Conservation (phyloP, 2,329 filamentous ascomycete species). For the Claviceps sorghi region DNA sequence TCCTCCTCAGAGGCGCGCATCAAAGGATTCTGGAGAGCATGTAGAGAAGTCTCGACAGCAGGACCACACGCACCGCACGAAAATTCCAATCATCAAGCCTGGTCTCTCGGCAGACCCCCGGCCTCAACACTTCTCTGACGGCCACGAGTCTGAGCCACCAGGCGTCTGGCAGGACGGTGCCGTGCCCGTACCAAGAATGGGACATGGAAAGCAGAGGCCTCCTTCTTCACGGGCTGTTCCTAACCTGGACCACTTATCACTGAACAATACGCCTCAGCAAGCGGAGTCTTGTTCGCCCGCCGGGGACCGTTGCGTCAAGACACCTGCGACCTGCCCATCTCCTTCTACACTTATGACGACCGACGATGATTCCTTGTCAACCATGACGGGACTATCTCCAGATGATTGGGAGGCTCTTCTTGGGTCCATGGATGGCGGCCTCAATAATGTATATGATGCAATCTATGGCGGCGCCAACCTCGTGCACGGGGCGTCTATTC, state of each 20-base stretch:
- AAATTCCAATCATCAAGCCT: conserved; percentile 28
- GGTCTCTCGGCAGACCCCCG: conserved; percentile 26
- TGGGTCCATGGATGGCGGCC: conserved; percentile 63
- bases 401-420: conserved; percentile 74
- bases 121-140: conserved; percentile 36
- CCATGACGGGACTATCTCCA: conserved; percentile 36
- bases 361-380: conserved; percentile 10
- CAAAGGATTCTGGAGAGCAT: conserved; percentile 24
- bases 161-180: conserved; percentile 29
- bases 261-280: conserved; percentile 30
- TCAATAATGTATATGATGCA: conserved; percentile 71
- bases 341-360: conserved; percentile 1
- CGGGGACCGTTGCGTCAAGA: conserved; percentile 26
- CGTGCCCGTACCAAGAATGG: conserved; percentile 29
- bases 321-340: conserved; percentile 1
- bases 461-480: conserved; percentile 56
- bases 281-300: conserved; percentile 35
- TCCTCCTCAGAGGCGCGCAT: conserved; percentile 17
- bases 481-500: conserved; percentile 29
- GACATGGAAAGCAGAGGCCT: conserved; percentile 21
- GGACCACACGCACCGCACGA: conserved; percentile 43
- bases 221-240: conserved; percentile 9
- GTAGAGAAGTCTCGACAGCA: conserved; percentile 37
- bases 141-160: conserved; percentile 6
- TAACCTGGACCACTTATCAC: conserved; percentile 46